Conservation (phyloP, 2,329 filamentous ascomycete species). For the Aspergillus sp. region DNA sequence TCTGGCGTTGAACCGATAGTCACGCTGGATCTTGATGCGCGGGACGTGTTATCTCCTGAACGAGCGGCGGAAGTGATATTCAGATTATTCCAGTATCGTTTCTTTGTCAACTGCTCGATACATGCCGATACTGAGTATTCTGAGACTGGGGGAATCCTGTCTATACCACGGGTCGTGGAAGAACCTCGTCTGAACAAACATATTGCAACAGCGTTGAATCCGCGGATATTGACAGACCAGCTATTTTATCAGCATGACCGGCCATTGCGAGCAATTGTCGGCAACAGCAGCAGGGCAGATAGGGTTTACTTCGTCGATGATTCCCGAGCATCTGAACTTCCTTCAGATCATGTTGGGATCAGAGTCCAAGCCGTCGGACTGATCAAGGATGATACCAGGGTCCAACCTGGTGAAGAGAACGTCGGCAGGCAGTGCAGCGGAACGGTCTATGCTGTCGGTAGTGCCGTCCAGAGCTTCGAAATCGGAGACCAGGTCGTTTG, state of each 20-base stretch:
- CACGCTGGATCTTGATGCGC: conserved; percentile 17
- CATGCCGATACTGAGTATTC: conserved; percentile 19
- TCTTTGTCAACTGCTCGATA: not conserved
- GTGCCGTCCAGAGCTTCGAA: conserved; percentile 6
- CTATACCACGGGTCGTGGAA: conserved; percentile 19
- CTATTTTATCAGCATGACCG: conserved; percentile 8
- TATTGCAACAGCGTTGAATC: conserved; percentile 2
- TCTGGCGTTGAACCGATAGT: conserved; percentile 16
- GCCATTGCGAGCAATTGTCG: conserved; percentile 5
- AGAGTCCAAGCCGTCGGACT: conserved; percentile 26
- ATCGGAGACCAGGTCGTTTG: conserved; percentile 20
- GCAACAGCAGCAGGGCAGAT: not conserved
- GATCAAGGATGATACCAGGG: conserved; percentile 20
- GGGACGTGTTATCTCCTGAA: conserved; percentile 2
- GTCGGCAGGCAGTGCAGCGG: conserved; percentile 16
- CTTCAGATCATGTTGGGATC: conserved; percentile 23
- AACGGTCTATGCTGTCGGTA: conserved; percentile 13
- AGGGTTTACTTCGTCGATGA: conserved; percentile 9
- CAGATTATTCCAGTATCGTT: conserved; percentile 6
- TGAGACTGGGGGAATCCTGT: conserved; percentile 13
- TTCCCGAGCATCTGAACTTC: not conserved
- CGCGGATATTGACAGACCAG: conserved; percentile 1
- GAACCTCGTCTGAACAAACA: conserved; percentile 2
- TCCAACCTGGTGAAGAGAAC: not conserved
- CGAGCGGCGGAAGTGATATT: conserved; percentile 7